A percentile compares a stretch with the other conserved stretches of the same genome.
These are phyloP conservation scores for Sphenostylis stenocarpa DNA, from an alignment of 306 rosid species.

Conservation along the genomic window DNA sequence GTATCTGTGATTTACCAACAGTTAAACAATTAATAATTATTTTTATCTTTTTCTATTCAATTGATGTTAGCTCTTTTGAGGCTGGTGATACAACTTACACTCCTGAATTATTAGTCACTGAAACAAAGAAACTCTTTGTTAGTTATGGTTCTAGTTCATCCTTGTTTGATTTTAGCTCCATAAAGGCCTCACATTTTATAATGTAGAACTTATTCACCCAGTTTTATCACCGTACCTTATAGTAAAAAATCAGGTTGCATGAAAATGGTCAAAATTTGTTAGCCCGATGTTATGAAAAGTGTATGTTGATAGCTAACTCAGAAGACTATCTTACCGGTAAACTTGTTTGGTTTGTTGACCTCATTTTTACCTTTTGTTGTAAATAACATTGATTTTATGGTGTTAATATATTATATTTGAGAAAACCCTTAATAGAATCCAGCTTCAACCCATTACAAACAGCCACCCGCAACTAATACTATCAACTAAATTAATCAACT, in stretches of 20 bases:
- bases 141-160: neutral
- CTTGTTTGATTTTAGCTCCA: neutral
- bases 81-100: neutral
- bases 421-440: neutral
- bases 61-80: neutral
- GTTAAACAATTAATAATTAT: neutral
- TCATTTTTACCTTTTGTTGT: neutral
- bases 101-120: neutral
- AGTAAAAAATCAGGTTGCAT: neutral
- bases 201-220: neutral
- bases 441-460: too few species aligned
- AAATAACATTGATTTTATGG: neutral
- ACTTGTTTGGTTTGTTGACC: neutral
- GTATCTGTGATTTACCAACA: neutral
- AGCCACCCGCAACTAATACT: too few species aligned
- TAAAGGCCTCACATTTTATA: neutral
- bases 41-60: neutral
- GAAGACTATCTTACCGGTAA: neutral
- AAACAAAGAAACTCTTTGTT: neutral
- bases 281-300: neutral
- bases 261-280: neutral
- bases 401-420: neutral
- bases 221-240: neutral
- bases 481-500: too few species aligned
- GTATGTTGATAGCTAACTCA: neutral